A percentile compares a stretch with the other conserved stretches of the same genome.
These are phyloP conservation scores for Toxicodendron radicans DNA, from an alignment of 345 rosid genomes.

Conservation along the genomic window DNA sequence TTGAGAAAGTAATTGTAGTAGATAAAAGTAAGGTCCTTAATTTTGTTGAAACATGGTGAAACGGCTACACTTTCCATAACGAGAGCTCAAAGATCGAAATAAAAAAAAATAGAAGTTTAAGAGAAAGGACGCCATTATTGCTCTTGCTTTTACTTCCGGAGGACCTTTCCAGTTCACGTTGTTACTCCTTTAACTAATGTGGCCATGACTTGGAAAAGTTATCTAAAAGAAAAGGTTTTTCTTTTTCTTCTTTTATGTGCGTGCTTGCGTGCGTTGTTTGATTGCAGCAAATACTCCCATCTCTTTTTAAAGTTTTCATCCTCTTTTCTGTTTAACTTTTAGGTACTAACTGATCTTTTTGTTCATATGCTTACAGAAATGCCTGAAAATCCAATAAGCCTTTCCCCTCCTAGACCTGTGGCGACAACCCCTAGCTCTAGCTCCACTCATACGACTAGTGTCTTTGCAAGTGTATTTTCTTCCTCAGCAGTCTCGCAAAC, in stretches of 20 bases:
- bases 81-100: slow-evolving; percentile 34
- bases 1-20: slow-evolving; percentile 21
- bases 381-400: slow-evolving; percentile 47
- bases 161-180: slow-evolving; percentile 24
- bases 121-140: slow-evolving; percentile 51
- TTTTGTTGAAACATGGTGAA: not conserved
- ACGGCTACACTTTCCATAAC: not conserved
- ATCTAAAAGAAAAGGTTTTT: slow-evolving; percentile 6
- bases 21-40: slow-evolving; percentile 5
- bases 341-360: not conserved
- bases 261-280: not conserved
- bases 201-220: slow-evolving; percentile 18
- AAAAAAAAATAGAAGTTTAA: slow-evolving; percentile 3
- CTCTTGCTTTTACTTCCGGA: slow-evolving; percentile 28
- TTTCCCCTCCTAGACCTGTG: slow-evolving; percentile 35
- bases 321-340: not conserved
- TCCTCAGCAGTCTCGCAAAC: slow-evolving; percentile 32
- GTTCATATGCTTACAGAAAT: slow-evolving; percentile 36
- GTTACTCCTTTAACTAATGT: slow-evolving; percentile 16
- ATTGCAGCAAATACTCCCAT: not conserved
- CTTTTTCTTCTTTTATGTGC: slow-evolving; percentile 12
- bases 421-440: slow-evolving; percentile 27
- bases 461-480: slow-evolving; percentile 50
- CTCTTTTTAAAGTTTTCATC: not conserved
- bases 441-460: slow-evolving; percentile 29